Evolutionary conservation across 176 grass and related monocot species (phyloP), one percentile per base, ranked within the genome.

Genomic region (Chrysopogon serrulatus): DNA sequence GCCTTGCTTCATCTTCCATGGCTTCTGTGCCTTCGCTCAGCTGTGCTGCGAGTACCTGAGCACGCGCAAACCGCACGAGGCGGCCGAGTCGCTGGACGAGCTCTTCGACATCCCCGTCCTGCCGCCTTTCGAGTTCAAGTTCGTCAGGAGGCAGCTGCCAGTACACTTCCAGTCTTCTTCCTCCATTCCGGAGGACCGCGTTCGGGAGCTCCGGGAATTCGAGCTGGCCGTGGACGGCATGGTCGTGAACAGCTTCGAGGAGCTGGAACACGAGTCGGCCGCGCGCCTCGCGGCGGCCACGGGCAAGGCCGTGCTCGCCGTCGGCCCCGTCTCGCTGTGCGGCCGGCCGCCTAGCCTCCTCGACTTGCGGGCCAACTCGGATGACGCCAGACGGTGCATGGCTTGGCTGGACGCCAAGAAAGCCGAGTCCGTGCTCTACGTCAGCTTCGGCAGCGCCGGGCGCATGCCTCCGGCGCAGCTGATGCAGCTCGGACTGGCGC

Each of bases 371-470:
- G 68, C 54, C 24, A 64, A 43, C 45, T 63, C 76, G 1, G 60
- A 88, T 0, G 83, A 89, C 24, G 63, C 83, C 11, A 48, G 31
- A 16, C 47, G 37, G 35, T 96, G 88, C 83, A 68, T 89, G 72
- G 54, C 61, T 14, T 96, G 94, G 94, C 84, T 96, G 23, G 73
- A 91, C 71, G 70, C 81, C 45, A 89, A 84, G 86, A 83, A 86
- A 18, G 68, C 14, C 6, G 73, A 32, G 8, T 91, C 94, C 5
- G 94, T 93, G 49, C n/a, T 93, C 0, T 96, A 93, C 64, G 86
- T 92, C 40, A 90, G 90, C 77, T 95, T 95, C 31, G 93, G 88
- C 74, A 96, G 93, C 71, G 79, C 82, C 3, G 90, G 82, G 31
- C 76, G 41, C 35, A 79, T 96, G 67, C 8, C 76, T 2, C 74